Base-by-base conservation (phyloP, 1,284 basidiomycete genomes). In the Cystobasidium pallidum region DNA sequence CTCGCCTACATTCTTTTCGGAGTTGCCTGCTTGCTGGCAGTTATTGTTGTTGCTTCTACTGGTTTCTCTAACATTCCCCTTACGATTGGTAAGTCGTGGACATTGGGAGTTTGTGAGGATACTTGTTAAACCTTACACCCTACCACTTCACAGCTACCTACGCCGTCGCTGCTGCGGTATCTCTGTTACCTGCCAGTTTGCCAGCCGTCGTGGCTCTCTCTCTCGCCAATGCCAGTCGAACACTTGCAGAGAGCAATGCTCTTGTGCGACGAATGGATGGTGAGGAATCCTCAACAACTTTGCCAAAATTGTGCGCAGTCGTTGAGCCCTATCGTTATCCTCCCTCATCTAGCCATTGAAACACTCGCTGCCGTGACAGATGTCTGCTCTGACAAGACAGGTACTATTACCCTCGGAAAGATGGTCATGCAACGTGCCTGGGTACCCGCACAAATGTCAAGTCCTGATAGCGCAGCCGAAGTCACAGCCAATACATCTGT, bases 311-410 rank as follows among this genome's bases (percentile, higher is more conserved):
- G 13, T 7, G 36, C 36, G 13, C 7, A 39, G 11, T 24, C 32
- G 26, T 15, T 11, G 13, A 15, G n/a, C n/a, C n/a, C n/a, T n/a
- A n/a, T 52, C 28, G 41, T 28, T 47, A 8, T 49, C 30, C 2
- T 15, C 24, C 19, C 24, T 51, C 24, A 4, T 28, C 10, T 34
- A 58, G 83, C 85, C 13, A 82, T 88, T 65, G 87, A 88, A 75
- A 86, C 85, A n/a, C 80, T 88, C n/a, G 84, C 72, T 19, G 76
- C 75, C n/a, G 77, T 78, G 6, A 85, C 86, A 59, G 85, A 87
- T 77, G 85, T 88, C 70, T 88, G 86, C 78, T 86, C 84, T 21
- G 86, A 88, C 80, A 88, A 87, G 81, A 88, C 87, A 1, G 87
- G 87, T 30, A 88, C 87, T 0, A 80, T 88, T n/a, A 88, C 87